Conservation (phyloP, 2,329 filamentous ascomycete species). For the Leptographium procerum region DNA sequence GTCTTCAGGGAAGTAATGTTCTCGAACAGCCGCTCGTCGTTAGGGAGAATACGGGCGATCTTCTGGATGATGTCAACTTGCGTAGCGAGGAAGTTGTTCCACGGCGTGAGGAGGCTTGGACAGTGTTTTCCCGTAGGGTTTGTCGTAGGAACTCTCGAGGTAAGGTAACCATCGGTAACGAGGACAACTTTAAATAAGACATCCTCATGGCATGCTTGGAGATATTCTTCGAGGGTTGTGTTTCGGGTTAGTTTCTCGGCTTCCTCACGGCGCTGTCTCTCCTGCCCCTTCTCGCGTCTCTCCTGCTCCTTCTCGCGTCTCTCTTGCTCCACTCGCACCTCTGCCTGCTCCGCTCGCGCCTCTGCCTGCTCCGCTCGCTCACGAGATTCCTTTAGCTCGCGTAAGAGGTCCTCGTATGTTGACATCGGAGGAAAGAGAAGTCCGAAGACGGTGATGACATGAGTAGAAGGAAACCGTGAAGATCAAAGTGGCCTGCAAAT, state of each 20-base stretch:
- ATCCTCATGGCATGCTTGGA: constrained; percentile 17
- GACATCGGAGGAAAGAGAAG: no score
- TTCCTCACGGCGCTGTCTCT: no score
- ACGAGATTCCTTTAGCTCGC: no score
- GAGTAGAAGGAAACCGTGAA: no score
- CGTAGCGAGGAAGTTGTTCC: constrained; percentile 18
- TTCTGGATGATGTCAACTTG: constrained; percentile 11
- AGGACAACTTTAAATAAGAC: constrained; percentile 17
- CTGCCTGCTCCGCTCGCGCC: no score
- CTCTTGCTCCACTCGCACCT: neutral
- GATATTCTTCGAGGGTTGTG: constrained; percentile 21
- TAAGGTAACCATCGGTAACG: constrained; percentile 15
- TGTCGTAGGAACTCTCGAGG: constrained; percentile 17
- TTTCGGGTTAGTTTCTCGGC: constrained; percentile 13
- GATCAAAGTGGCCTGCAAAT: no score
- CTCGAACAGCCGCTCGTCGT: constrained; percentile 17
- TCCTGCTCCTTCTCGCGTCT: neutral
- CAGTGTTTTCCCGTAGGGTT: constrained; percentile 20
- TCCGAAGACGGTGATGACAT: no score
- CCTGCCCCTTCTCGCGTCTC: neutral
- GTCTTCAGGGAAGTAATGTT: constrained; percentile 13
- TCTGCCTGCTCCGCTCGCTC: no score
- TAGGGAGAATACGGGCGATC: constrained; percentile 14
- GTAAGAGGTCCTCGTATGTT: no score
- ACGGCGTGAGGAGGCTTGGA: constrained; percentile 17